Evolutionary conservation across 2,329 filamentous ascomycete species (phyloP).

Genomic region (Pyrenophora seminiperda): DNA sequence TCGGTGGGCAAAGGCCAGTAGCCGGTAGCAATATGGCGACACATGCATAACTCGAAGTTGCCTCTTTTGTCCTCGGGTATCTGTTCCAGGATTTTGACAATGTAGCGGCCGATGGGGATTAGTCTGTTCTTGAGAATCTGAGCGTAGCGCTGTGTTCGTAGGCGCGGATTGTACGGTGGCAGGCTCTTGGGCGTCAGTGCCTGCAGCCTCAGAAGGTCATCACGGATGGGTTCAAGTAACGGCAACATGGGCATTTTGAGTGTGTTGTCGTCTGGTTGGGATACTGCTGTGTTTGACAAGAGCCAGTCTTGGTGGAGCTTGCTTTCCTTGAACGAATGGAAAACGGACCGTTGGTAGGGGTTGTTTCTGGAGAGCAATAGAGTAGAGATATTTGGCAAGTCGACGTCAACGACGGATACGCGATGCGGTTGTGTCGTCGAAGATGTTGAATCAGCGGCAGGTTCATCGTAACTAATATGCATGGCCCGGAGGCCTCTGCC

Average conservation of each 20-base stretch:
- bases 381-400: constrained; percentile 3
- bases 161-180: constrained; percentile 7
- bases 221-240: constrained; percentile 15
- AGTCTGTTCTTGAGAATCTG: constrained; percentile 25
- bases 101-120: constrained; percentile 20
- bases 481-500: background rate
- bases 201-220: constrained; percentile 17
- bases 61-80: constrained; percentile 5
- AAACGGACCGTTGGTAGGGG: background rate
- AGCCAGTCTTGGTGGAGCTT: background rate
- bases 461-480: background rate
- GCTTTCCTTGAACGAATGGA: background rate
- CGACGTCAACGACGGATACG: background rate
- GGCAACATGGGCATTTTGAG: background rate
- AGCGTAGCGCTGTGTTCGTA: constrained; percentile 14
- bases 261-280: background rate
- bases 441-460: background rate
- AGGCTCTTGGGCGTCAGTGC: constrained; percentile 9
- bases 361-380: background rate
- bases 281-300: background rate
- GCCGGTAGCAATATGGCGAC: constrained; percentile 18
- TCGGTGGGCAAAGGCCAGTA: constrained; percentile 25
- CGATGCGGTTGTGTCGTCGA: background rate
- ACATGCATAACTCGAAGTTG: constrained; percentile 20
- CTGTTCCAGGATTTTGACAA: constrained; percentile 4